Base-by-base conservation (phyloP, 1,139 yeast species). In the Diutina pseudorugosa region DNA sequence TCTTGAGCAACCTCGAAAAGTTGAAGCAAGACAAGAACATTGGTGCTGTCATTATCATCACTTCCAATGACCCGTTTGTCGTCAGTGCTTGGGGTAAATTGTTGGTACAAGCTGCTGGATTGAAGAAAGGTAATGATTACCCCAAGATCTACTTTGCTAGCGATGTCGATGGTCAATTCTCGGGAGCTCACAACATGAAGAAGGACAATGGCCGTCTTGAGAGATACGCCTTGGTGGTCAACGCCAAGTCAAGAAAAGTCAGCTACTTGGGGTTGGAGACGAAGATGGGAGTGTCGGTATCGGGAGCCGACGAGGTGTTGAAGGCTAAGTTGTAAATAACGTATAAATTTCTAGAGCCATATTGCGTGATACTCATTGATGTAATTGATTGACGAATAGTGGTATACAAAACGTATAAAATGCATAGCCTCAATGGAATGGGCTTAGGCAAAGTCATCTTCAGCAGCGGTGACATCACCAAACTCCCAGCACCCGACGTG, bases 11-110 rank as follows among this genome's bases (percentile, higher is more conserved):
- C 53, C 62, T 77, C 52, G 65, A 65, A 11, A 77, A 82, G 54
- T 74, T 85, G 60, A 76, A 79, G 68, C 16, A 16, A 14, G 58
- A 58, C 23, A 84, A 83, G 68, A 88, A 90, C 25, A 86, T 85
- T 45, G 87, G 83, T 64, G 80, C 79, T 61, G 73, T 90, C 52
- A 73, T 88, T 55, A 83, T 89, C 40, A 65, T 87, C 56, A 78
- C 94, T 52, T 85, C 87, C 56, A 90, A 89, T 68, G 89, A 86
- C 61, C 87, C 96, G 33, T 88, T 88, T 64, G 94, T 89, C 54
- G 72, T 74, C 65, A 71, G 79, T 57, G 94, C 94, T 44, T 87
- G 95, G 94, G 91, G 86, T 57, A 85, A 85, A 69, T 80, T 82
- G 21, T 71, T 86, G 54, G 81, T 82, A 43, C 72, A 68, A 61